Evolutionary conservation across 805 yeast species (phyloP).

Genomic region (Spathaspora arborariae): DNA sequence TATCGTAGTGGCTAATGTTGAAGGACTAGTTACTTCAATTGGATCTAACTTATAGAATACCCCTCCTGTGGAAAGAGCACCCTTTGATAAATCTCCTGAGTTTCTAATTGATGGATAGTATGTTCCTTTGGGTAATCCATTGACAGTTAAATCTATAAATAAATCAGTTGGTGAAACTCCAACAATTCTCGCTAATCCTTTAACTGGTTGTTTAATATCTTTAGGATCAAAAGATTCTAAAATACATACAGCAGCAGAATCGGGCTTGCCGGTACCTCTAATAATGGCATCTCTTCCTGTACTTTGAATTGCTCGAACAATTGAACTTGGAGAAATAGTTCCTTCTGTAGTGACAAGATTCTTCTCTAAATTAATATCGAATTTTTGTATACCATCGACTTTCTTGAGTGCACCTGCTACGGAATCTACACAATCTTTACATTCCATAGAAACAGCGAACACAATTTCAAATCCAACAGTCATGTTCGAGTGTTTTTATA

Average conservation of each 20-base stretch:
- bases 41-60: constrained; percentile 44
- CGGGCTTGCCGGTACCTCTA: constrained; percentile 84
- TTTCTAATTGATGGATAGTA: constrained; percentile 68
- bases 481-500: background rate
- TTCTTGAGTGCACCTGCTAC: constrained; percentile 51
- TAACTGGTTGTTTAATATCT: constrained; percentile 55
- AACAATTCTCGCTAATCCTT: constrained; percentile 85
- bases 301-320: constrained; percentile 62
- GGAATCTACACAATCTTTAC: constrained; percentile 65
- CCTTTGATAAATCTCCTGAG: constrained; percentile 73
- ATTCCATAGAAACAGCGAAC: constrained; percentile 83
- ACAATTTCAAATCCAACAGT: constrained; percentile 49
- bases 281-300: constrained; percentile 89
- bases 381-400: constrained; percentile 47
- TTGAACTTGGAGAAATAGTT: constrained; percentile 67
- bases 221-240: constrained; percentile 63
- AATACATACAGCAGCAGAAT: constrained; percentile 88
- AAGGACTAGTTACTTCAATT: constrained; percentile 25
- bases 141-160: constrained; percentile 73
- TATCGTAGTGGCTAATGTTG: constrained; percentile 24
- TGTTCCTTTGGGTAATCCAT: constrained; percentile 61
- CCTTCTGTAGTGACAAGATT: constrained; percentile 71
- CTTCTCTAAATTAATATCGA: constrained; percentile 53
- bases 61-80: constrained; percentile 64
- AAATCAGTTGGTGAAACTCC: constrained; percentile 51